phyloP scores from a whole-genome alignment of 2,329 filamentous ascomycete genomes.

The Zalaria obscura region DNA sequence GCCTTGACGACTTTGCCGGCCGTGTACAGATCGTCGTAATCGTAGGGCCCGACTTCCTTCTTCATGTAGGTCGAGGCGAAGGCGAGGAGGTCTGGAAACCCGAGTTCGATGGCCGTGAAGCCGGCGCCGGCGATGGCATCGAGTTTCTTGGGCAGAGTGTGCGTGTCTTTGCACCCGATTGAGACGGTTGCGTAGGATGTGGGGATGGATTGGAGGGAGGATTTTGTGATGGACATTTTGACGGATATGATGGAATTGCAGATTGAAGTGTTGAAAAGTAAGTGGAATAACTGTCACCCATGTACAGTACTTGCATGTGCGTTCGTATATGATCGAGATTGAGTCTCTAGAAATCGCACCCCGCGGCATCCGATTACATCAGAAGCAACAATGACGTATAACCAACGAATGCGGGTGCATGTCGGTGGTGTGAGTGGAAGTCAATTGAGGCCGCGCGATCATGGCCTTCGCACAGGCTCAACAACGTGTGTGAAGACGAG shows the following conservation, averaged over 20 bases:
- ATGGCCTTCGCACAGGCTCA: too few species aligned
- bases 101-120: constrained; percentile 58
- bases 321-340: too few species aligned
- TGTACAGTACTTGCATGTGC: too few species aligned
- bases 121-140: constrained; percentile 48
- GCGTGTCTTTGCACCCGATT: constrained; percentile 31
- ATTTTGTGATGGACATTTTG: constrained; percentile 20
- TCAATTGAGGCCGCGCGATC: too few species aligned
- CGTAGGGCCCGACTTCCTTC: constrained; percentile 35
- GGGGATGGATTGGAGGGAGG: constrained; percentile 27
- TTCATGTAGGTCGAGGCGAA: constrained; percentile 41
- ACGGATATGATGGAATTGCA: neutral
- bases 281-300: neutral
- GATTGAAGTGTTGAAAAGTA: neutral
- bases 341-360: too few species aligned
- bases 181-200: constrained; percentile 43
- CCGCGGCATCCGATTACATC: too few species aligned
- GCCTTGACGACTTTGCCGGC: constrained; percentile 41
- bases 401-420: too few species aligned
- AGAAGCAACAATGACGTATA: too few species aligned
- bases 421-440: too few species aligned
- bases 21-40: constrained; percentile 44
- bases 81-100: constrained; percentile 55
- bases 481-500: too few species aligned
- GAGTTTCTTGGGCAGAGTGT: constrained; percentile 46